phyloP scores from a whole-genome alignment of 495 filamentous ascomycete species.

The Glonium stellatum region DNA sequence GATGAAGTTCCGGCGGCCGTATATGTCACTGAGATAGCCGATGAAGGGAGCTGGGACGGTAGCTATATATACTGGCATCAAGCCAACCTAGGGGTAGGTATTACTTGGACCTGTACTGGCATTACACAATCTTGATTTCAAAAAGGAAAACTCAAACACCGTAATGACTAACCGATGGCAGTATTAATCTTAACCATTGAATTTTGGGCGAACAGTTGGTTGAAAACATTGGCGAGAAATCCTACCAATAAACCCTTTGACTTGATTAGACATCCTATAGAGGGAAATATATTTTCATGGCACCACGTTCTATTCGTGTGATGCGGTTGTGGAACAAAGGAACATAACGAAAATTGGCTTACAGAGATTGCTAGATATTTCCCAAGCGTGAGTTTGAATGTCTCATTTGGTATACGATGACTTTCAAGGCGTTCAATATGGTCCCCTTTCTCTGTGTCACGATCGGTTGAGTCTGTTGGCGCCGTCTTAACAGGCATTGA shows the following conservation, averaged over 20 bases:
- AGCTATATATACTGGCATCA: not conserved
- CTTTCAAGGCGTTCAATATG: not conserved
- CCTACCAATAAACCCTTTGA: not conserved
- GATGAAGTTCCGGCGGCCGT: slow-evolving; percentile 1
- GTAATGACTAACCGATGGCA: not conserved
- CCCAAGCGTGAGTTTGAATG: not conserved
- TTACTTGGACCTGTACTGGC: not conserved
- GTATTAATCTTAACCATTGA: not conserved
- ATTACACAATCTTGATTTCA: not conserved
- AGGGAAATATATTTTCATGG: not conserved
- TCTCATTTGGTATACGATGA: not conserved
- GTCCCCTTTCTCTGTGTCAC: not conserved
- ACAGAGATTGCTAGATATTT: not conserved
- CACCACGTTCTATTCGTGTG: too few relatives aligned
- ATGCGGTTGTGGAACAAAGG: not conserved
- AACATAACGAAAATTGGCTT: not conserved
- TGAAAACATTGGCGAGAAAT: not conserved
- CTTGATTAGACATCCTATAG: not conserved
- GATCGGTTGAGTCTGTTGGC: not conserved
- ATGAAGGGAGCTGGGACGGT: not conserved
- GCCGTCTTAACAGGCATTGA: not conserved
- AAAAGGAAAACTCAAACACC: too few relatives aligned
- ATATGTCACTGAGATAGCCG: not conserved
- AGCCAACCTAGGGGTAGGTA: slow-evolving; percentile 1
- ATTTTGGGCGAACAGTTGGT: not conserved